These are phyloP conservation scores for Panicum miliaceum DNA, from an alignment of 176 grass and related monocot species.

Conservation along the genomic window DNA sequence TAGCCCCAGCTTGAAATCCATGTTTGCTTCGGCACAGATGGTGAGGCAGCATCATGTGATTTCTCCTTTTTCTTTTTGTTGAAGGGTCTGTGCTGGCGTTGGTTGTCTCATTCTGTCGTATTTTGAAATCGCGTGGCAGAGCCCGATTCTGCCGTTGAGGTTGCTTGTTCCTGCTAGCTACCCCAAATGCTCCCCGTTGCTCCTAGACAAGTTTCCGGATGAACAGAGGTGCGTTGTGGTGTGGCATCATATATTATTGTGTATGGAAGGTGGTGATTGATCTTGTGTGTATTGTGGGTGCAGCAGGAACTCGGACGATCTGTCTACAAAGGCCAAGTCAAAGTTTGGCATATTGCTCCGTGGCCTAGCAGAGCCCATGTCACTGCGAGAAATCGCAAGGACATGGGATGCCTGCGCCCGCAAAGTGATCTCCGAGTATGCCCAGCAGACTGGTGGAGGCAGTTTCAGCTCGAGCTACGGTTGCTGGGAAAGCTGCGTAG, in stretches of 20 bases:
- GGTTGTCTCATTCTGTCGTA: background rate
- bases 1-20: constrained; percentile 83
- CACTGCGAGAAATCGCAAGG: constrained; percentile 82
- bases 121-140: constrained; percentile 58
- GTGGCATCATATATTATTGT: background rate
- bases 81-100: background rate
- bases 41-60: constrained; percentile 48
- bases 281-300: constrained; percentile 31
- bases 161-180: constrained; percentile 92
- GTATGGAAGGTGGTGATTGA: background rate
- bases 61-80: constrained; percentile 7
- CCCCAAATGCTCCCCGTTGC: constrained; percentile 88
- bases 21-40: constrained; percentile 84
- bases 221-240: constrained; percentile 66
- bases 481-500: constrained; percentile 75
- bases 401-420: constrained; percentile 83
- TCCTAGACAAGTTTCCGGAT: constrained; percentile 85
- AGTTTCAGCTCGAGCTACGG: constrained; percentile 92
- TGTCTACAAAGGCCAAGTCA: constrained; percentile 74
- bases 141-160: constrained; percentile 90
- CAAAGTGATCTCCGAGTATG: constrained; percentile 82
- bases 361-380: constrained; percentile 75
- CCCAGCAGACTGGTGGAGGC: constrained; percentile 82
- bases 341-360: constrained; percentile 77
- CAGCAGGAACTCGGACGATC: constrained; percentile 72